Evolutionary conservation across 2,329 filamentous ascomycete genomes (phyloP).

Genomic region (Aspergillus viridinutans): DNA sequence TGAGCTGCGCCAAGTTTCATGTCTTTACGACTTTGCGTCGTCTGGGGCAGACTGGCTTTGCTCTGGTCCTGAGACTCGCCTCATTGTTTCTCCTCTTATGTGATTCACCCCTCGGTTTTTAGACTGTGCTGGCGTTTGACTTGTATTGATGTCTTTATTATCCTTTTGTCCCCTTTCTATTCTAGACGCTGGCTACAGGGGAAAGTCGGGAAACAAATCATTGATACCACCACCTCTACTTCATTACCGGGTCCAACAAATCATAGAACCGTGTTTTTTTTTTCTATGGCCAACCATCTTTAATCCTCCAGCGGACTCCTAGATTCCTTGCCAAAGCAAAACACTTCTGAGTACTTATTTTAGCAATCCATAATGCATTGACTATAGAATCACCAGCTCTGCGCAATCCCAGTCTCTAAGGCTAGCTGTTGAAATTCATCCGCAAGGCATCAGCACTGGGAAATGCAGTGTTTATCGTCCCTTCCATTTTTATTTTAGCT

Average conservation of each 20-base stretch:
- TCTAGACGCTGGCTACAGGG: not conserved
- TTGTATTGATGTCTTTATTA: not conserved
- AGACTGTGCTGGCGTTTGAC: constrained; percentile 2
- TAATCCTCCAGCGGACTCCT: not conserved
- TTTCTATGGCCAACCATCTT: not conserved
- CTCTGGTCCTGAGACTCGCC: not conserved
- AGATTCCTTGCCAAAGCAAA: not conserved
- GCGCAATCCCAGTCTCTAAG: not conserved
- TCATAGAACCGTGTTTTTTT: not conserved
- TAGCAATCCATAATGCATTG: not conserved
- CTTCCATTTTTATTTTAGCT: not conserved
- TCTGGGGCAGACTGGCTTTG: constrained; percentile 1
- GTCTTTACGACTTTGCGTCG: constrained; percentile 3
- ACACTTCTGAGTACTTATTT: not conserved
- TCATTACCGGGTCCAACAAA: not conserved
- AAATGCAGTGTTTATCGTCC: not conserved
- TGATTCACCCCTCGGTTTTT: not conserved
- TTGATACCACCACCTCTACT: not conserved
- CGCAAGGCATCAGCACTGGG: not conserved
- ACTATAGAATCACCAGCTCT: not conserved
- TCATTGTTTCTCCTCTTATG: not conserved
- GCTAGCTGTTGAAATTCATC: not conserved
- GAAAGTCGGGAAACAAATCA: not conserved
- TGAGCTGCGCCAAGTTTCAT: not conserved
- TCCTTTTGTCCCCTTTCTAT: not conserved